Evolutionary conservation across 2,329 filamentous ascomycete genomes (phyloP), one percentile per base, ranked within the genome.

Genomic region (Conoideocrella luteorostrata): DNA sequence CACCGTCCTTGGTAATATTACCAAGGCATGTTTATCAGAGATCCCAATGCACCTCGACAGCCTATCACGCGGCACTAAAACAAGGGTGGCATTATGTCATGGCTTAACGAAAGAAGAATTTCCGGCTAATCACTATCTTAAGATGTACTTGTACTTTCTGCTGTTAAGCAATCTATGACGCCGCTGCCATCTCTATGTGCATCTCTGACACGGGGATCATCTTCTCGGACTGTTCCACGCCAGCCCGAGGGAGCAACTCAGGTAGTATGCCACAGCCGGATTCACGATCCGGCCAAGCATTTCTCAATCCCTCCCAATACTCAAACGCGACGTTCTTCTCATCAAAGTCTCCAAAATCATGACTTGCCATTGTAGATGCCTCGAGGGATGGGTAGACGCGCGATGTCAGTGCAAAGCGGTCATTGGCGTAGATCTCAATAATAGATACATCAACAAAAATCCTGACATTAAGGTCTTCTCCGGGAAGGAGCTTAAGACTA

Each of bases 401-500:
- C 15, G 48, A 51, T 10, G 52, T 53, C 13, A 55, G 42, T 13
- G 51, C 52, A 18, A 52, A 53, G 15, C 51, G 45, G 21, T 52
- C 47, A 30, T 55, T 55, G 20, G 48, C 51, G 21, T 45, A 55
- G 7, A 55, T 13, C 24, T 55, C 52, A n/a, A 55, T 43, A 12
- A 52, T 34, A 10, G 51, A 53, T 15, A 46, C 50, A 40, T 55
- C 51, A n/a, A 51, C 50, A 33, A 53, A 51, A 12, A 55, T 32
- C 5, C 47, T 41, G 5, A 53, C 11, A 4, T 46, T 29, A 7
- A 55, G 51, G 20, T 52, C 46, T 43, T 55, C 52, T 13, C 51
- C 49, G 5, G 46, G 39, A 2, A 50, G 22, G 7, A 47, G 39
- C 9, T 24, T 28, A 21, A 50, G 37, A 11, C 15, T 9, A 9